Base-by-base conservation (phyloP, 2,329 filamentous ascomycete genomes). In the Shiraia sp. region DNA sequence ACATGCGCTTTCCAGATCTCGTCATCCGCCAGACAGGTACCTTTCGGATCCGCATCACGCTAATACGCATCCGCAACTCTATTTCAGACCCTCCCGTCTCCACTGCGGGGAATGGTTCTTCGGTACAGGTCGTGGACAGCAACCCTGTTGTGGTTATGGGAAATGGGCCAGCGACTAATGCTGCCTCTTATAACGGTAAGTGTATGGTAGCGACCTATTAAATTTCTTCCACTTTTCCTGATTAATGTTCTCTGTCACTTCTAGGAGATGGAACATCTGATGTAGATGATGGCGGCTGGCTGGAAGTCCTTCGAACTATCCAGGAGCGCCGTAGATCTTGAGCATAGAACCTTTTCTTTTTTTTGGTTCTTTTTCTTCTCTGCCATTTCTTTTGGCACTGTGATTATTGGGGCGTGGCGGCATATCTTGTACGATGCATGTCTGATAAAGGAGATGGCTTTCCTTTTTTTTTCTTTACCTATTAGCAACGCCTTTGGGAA, bases 1-100 rank as follows among this genome's bases (percentile, higher is more conserved):
- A 69, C 41, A 66, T 69, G 55, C 59, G 57, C 42, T 70, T 70
- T 39, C 60, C 66, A 19, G 62, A 64, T 13, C 66, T 70, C 25
- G 41, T 52, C 32, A 66, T 70, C 30, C 60, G 63, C 13, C 65
- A 68, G 45, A 55, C 61, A 27, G 67, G 66, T 29, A 67, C 59
- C 12, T 70, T 64, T 45, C 59, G 62, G 22, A 66, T 70, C 53
- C 60, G 66, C 34, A 62, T 70, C 45, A 69, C 66, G 3, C 51
- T 70, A 17, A 54, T 69, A n/a, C 60, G 61, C 28, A 63, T 67
- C 16, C 55, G 55, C 26, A 55, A 52, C 33, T 53, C 60, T 16
- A 55, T 49, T 38, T 55, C 57, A 9, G 59, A 64, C 17, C 51
- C 57, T 10, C 55, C 60, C 7, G 53, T 60, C 17, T 37, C 55